Evolutionary conservation across 2,329 filamentous ascomycete genomes (phyloP), one percentile per base, ranked within the genome.

Genomic region (Phaeosphaeria sp.): DNA sequence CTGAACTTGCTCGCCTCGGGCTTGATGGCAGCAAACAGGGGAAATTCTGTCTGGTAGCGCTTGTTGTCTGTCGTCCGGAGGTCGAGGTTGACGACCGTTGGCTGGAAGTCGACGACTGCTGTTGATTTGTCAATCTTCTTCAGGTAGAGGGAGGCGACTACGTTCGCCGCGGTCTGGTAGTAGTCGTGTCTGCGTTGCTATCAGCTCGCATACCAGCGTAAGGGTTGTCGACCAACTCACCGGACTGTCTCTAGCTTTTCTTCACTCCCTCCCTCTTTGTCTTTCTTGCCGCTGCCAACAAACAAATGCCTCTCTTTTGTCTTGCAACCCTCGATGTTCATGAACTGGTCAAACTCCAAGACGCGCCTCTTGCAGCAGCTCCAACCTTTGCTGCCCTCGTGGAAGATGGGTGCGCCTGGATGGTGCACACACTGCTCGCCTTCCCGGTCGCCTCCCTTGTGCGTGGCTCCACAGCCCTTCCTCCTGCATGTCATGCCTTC

Each of bases 331-430:
- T 91, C 88, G 58, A 99, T 94, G 79, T 91, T 95, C 89, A 99
- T 89, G 79, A 99, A 99, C 78, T 98, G 90, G 76, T 99, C 93
- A 78, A 99, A 99, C 75, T 99, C 95, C 58, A 99, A 81, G 56
- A 99, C 95, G 39, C 93, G 86, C 69, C 92, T 85, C 85, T 98
- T 98, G 81, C 95, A 99, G 83, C 95, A 99, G 58, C 89, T 93
- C 84, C 95, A 99, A 1, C 95, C 95, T 82, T 99, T 99, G 53
- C 92, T 96, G 36, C 95, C 95, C 81, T 99, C 95, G 77, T 99
- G 95, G 81, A 99, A 99, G 66, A 99, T 89, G 22, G 95, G 92
- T 21, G 85, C 87, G 4, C 95, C 95, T 0, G 95, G 93, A 78
- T 99, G 95, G 73, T 96, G 89, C 47, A 91, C 84, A 75, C 95